Percentiles rank a stretch among this genome's conserved stretches.
phyloP scores from a whole-genome alignment of 331 rosid genomes.

The Ulmus americana region DNA sequence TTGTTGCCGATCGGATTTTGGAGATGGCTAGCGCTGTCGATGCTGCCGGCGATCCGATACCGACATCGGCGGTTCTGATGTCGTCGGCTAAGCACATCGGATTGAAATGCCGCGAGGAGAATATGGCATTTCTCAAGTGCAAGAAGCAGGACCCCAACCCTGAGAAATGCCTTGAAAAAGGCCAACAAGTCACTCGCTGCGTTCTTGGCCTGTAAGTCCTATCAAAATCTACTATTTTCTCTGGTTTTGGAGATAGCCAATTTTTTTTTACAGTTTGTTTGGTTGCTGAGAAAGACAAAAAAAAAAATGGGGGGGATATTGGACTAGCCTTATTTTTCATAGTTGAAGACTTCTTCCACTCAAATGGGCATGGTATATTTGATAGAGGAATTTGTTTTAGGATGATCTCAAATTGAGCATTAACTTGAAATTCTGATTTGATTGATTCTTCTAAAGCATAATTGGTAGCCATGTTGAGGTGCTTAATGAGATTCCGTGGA shows the following conservation, averaged over 20 bases:
- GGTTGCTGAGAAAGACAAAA: constrained; percentile 4
- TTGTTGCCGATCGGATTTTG: constrained; percentile 22
- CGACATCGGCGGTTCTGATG: constrained; percentile 86
- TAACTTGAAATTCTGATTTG: not conserved
- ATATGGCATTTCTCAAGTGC: constrained; percentile 78
- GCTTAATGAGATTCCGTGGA: too few species aligned
- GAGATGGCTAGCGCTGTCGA: constrained; percentile 77
- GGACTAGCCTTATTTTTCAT: not conserved
- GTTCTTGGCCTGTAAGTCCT: constrained; percentile 69
- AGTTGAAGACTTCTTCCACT: not conserved
- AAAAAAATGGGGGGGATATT: not conserved
- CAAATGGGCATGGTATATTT: not conserved
- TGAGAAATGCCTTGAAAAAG: constrained; percentile 85
- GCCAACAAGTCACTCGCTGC: constrained; percentile 87
- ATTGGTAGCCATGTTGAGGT: not conserved
- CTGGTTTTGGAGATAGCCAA: not conserved
- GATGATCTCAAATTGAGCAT: not conserved
- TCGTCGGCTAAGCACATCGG: constrained; percentile 86
- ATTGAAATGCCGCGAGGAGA: constrained; percentile 65
- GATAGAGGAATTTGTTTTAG: not conserved
- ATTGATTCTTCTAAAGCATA: not conserved
- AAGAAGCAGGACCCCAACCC: constrained; percentile 89
- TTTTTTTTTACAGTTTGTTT: not conserved
- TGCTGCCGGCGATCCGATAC: constrained; percentile 81
- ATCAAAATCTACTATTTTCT: not conserved